A percentile compares a stretch with the other conserved stretches of the same genome.
Conservation (phyloP, 73 alveolate species). For the Paramecium primaurelia region DNA sequence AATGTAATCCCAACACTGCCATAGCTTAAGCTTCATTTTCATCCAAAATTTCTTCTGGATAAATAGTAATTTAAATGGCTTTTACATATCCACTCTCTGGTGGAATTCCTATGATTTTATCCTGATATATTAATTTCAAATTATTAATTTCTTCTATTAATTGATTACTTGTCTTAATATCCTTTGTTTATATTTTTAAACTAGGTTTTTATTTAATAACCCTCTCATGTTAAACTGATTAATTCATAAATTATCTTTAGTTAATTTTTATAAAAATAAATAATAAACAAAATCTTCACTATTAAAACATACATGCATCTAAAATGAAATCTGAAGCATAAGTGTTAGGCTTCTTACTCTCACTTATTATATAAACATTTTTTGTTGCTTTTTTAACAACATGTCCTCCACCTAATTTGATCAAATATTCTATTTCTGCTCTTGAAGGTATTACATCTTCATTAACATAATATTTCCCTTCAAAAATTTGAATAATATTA, state of each 20-base stretch:
- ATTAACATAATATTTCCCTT: background rate
- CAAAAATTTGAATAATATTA: background rate
- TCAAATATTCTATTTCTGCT: background rate
- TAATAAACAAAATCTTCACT: background rate
- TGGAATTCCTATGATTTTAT: slow-evolving; percentile 38
- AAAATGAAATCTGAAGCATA: background rate
- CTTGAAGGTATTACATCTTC: background rate
- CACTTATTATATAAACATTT: background rate
- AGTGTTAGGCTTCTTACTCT: background rate
- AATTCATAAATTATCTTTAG: background rate
- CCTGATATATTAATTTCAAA: slow-evolving; percentile 7
- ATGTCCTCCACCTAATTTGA: slow-evolving; percentile 8
- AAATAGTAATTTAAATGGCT: slow-evolving; percentile 3
- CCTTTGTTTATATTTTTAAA: background rate
- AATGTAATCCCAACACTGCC: slow-evolving; percentile 1
- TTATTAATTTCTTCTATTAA: background rate
- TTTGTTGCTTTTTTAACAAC: background rate
- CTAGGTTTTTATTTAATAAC: background rate
- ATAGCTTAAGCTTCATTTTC: background rate
- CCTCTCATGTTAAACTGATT: background rate
- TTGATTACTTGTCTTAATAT: background rate
- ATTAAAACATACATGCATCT: slow-evolving; percentile 31
- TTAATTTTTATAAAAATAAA: background rate
- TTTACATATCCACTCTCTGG: slow-evolving; percentile 29
- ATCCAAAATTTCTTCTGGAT: slow-evolving; percentile 21